These are phyloP conservation scores for Exophiala sp. DNA, from an alignment of 2,329 filamentous ascomycete species.

Conservation along the genomic window DNA sequence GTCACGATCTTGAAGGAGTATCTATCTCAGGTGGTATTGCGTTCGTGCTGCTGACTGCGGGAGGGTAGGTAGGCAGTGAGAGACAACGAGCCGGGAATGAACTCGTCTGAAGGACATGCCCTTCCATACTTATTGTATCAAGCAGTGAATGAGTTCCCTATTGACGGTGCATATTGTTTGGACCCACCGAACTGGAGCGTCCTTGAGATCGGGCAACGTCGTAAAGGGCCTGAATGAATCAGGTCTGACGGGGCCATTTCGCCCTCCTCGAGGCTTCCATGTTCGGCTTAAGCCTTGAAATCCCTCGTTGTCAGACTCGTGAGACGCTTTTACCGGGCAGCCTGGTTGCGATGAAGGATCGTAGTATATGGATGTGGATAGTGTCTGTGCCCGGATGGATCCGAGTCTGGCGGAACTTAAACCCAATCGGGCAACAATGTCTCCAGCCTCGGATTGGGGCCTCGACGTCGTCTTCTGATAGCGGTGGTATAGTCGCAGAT, in stretches of 20 bases:
- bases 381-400: background rate
- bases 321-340: no score
- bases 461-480: no score
- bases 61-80: background rate
- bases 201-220: background rate
- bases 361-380: no score
- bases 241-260: background rate
- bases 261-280: background rate
- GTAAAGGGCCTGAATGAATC: no score
- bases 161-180: no score
- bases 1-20: no score
- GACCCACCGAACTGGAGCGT: background rate
- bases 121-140: background rate
- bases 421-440: constrained; percentile 4
- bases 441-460: background rate
- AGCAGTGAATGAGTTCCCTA: no score
- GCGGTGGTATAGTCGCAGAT: no score
- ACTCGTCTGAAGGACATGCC: no score
- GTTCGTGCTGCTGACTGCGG: background rate
- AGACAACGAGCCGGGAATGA: no score
- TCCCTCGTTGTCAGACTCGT: background rate
- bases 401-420: constrained; percentile 13
- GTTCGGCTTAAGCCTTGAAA: background rate
- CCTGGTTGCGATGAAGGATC: no score
- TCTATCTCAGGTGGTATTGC: background rate